Base-by-base conservation (phyloP, 768 basidiomycete genomes). In the Postia placenta region DNA sequence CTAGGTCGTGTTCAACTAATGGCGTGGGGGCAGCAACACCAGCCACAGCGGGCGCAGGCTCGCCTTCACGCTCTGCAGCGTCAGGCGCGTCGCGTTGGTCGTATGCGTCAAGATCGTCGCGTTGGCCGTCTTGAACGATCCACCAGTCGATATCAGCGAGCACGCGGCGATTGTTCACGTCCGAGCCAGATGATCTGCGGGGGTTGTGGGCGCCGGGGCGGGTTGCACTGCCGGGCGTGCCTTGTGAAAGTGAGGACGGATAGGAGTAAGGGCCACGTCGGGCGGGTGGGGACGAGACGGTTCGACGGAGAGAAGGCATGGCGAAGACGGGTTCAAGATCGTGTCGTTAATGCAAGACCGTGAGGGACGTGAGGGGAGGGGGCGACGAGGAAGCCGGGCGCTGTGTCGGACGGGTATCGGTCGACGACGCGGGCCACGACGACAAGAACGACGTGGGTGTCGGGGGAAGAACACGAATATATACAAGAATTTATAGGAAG, bases 111-210 rank as follows among this genome's bases (percentile, higher is more conserved):
- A 63, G 66, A 55, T 67, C 70, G 56, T 74, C 72, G 67, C 72
- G 75, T 69, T 91, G 87, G 54, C 84, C 82, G 52, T 82, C 85
- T 54, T 76, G 70, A 56, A 90, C 87, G 59, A 74, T 78, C 87
- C 87, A 90, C 87, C 88, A 91, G 64, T 89, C 87, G 60, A 91
- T 84, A 71, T 91, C 88, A 27, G 85, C 87, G 52, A 91, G 75
- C 57, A 91, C 85, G 57, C 86, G 76, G 62, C 88, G 76, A 55
- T 65, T 71, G 56, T 63, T 65, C 28, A 77, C 78, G 61, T 85
- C 81, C 57, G 86, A 85, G 52, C 79, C 83, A 19, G 81, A 80
- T 11, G 84, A 77, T 51, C 87, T 81, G 60, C 84, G 77, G 6
- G 68, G 65, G 47, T 61, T 62, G 27, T 61, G 64, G 42, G 54